Base-by-base conservation (phyloP, 148 eudicot genomes). In the Camellia sinensis region DNA sequence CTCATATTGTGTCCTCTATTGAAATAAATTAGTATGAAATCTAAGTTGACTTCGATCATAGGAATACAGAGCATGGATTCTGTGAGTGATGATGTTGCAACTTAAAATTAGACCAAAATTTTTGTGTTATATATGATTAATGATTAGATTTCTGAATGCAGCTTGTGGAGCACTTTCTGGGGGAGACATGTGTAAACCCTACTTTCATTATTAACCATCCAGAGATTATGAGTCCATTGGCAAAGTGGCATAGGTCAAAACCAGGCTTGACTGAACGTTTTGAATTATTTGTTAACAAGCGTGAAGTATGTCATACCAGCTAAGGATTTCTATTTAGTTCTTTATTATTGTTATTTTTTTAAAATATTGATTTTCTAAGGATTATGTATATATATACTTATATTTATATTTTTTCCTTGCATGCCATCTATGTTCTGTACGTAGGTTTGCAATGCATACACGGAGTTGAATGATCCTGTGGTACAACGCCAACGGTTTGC, bases 171-270 rank as follows among this genome's bases (percentile, higher is more conserved):
- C 97, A 95, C 86, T 95, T 95, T 80, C 80, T 95, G 79, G 97
- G 93, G 88, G 99, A 89, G 85, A 89, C 87, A 3, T 95, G 99
- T 80, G 88, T 89, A n/a, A 93, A 93, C 75, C 99, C 99, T 5
- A 48, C 97, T 65, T 95, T 92, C 79, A 93, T 95, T 48, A 93
- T 93, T 46, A 92, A 94, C 78, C 98, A 94, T 83, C 98, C 98
- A 21, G 92, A 94, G 89, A 92, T 94, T 67, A 94, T 94, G 99
- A 92, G 97, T 79, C 99, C 99, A 37, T 82, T 95, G 81, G 99
- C 99, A n/a, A 95, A 95, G 85, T 95, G 97, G 97, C 99, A 95
- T 84, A 87, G 99, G 84, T 91, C 97, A n/a, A 89, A 81, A 76
- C 94, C 97, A 52, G 93, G 97, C 69, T 81, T 93, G 76, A 95